phyloP scores from a whole-genome alignment of 352 stramenopile genomes.

The Phytophthora constricta region DNA sequence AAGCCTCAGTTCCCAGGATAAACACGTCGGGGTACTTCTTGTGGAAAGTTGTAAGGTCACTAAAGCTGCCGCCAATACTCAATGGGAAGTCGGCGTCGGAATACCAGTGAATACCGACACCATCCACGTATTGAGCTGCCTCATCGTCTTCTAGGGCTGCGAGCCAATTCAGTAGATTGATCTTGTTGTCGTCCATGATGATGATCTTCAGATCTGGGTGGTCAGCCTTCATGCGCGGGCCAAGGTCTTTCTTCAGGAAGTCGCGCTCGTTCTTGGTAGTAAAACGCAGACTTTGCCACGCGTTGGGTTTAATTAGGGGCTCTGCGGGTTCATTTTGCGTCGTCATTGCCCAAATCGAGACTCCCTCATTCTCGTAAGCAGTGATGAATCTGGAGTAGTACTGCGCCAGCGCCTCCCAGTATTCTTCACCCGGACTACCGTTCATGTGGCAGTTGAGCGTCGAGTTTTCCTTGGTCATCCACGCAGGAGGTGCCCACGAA shows the following conservation, averaged over 20 bases:
- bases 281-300: slow-evolving; percentile 61
- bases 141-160: slow-evolving; percentile 44
- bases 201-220: slow-evolving; percentile 84
- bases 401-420: slow-evolving; percentile 65
- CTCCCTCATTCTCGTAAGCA: slow-evolving; percentile 63
- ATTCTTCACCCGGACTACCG: slow-evolving; percentile 43
- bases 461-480: slow-evolving; percentile 78
- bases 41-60: slow-evolving; percentile 44
- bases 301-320: slow-evolving; percentile 30
- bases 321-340: slow-evolving; percentile 80
- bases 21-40: slow-evolving; percentile 56
- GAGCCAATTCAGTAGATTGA: slow-evolving; percentile 44
- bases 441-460: slow-evolving; percentile 55
- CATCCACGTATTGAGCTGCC: slow-evolving; percentile 64
- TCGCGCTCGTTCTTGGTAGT: slow-evolving; percentile 39
- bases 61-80: slow-evolving; percentile 40
- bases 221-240: slow-evolving; percentile 57
- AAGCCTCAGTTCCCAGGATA: slow-evolving; percentile 74
- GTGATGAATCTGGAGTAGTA: slow-evolving; percentile 87
- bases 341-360: slow-evolving; percentile 76
- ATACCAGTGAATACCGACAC: slow-evolving; percentile 90
- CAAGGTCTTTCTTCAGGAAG: slow-evolving; percentile 79
- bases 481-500: slow-evolving; percentile 77
- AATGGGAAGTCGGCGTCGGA: slow-evolving; percentile 46
- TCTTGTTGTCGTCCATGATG: slow-evolving; percentile 81